phyloP scores from a whole-genome alignment of 192 early-diverging fungal genomes.

The Hyaloraphidium curvatum region DNA sequence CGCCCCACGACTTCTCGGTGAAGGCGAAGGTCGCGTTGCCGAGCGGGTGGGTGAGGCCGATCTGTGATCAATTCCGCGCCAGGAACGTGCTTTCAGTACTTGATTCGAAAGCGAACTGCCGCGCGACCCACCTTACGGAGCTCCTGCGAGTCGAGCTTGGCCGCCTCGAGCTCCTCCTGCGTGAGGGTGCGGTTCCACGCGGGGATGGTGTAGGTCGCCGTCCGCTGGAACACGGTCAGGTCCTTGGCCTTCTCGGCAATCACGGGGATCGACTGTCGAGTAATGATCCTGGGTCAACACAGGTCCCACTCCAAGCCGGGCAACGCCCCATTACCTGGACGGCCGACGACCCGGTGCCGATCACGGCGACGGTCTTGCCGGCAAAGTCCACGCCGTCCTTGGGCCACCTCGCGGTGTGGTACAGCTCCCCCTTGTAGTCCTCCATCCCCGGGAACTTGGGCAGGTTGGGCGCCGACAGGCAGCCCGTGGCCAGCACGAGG shows the following conservation, averaged over 20 bases:
- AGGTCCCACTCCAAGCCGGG: not conserved
- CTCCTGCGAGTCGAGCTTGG: not conserved
- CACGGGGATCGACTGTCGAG: not conserved
- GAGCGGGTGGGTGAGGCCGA: not conserved
- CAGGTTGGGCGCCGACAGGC: not conserved
- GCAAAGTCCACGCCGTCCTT: not conserved
- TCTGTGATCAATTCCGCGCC: not conserved
- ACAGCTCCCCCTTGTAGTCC: not conserved
- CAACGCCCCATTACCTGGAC: not conserved
- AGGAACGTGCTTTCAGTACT: too few species aligned
- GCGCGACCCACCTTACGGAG: too few species aligned
- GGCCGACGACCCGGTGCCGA: not conserved
- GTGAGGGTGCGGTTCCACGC: not conserved
- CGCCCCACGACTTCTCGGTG: not conserved
- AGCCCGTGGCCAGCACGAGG: not conserved
- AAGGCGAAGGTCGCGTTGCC: not conserved
- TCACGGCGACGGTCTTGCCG: not conserved
- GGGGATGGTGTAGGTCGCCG: not conserved
- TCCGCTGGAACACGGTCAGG: constrained; percentile 1
- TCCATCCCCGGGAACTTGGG: not conserved
- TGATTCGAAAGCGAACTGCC: too few species aligned
- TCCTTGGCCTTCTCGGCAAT: not conserved
- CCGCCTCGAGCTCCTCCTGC: not conserved
- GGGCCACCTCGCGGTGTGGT: not conserved
- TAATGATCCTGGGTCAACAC: not conserved